Evolutionary conservation across 495 filamentous ascomycete species (phyloP).

Genomic region (Neurospora sublineolata): DNA sequence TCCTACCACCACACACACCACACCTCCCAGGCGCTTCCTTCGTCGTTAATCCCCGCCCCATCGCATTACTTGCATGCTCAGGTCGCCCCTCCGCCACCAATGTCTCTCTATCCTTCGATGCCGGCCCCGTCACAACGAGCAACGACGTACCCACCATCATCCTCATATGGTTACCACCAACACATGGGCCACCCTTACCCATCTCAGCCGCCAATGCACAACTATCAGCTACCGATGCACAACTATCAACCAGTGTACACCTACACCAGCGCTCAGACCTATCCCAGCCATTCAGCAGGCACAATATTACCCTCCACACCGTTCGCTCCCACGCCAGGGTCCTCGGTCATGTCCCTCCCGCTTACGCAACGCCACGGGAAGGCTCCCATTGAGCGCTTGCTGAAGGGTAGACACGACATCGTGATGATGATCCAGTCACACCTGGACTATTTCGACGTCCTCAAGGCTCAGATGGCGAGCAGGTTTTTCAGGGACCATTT

Average conservation of each 20-base stretch:
- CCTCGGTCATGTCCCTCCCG: not conserved
- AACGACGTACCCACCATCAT: conserved; percentile 3
- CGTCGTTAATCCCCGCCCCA: conserved; percentile 5
- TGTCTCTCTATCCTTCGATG: conserved; percentile 7
- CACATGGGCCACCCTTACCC: not conserved
- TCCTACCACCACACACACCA: conserved; percentile 2
- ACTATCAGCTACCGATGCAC: conserved; percentile 9
- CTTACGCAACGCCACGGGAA: not conserved
- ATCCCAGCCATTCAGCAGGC: not conserved
- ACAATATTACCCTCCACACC: not conserved
- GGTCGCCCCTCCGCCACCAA: conserved; percentile 1
- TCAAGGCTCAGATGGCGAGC: not conserved
- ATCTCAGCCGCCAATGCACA: not conserved
- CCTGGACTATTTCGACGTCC: conserved; percentile 10
- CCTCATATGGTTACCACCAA: conserved; percentile 7
- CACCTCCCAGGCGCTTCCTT: not conserved
- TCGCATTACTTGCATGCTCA: conserved; percentile 12
- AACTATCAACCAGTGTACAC: conserved; percentile 2
- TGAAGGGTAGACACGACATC: not conserved
- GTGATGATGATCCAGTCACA: conserved; percentile 1
- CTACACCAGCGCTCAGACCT: not conserved
- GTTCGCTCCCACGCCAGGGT: not conserved
- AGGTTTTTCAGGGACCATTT: conserved; percentile 9
- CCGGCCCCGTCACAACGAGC: not conserved
- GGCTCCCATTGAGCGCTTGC: not conserved